Evolutionary conservation across 352 stramenopile genomes (phyloP), one percentile per base, ranked within the genome.

Genomic region (Peronospora destructor): DNA sequence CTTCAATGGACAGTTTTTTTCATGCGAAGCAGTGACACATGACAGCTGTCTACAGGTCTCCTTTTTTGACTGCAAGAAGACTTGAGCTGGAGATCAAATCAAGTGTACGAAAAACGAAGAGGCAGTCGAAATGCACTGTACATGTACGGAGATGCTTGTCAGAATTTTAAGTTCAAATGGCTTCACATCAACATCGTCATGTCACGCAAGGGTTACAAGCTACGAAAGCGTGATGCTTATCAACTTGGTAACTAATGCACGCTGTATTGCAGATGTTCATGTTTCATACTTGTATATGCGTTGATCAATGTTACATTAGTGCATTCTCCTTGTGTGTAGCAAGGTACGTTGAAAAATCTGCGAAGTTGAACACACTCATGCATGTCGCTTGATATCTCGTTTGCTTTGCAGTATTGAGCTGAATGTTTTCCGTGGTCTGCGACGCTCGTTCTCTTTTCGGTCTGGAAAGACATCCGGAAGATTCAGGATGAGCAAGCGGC

Each of bases 1-100:
- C 23, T 49, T 60, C 58, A 53, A 40, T 16, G 39, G 16, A 32
- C 28, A 4, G 28, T 32, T 9, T 32, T 32, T 32, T 32, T 12
- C 28, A 26, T 32, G 28, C 28, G 6, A 9, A 9, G 28, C 28
- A 32, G 6, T 32, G 28, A 32, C 28, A 32, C 7, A 32, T 6
- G 34, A 32, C 55, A 57, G 51, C 56, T 61, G 56, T 66, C 49
- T 50, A 44, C 19, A 9, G 14, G 34, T 63, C 57, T 32, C 28
- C 2, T 6, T 26, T 26, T 26, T 26, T 26, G 23, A 26, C 23
- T 4, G 23, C 23, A 26, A 26, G 5, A 26, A 26, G 23, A 26
- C 23, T 26, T 26, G 23, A 26, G 23, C 23, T 4, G 23, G n/a
- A n/a, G n/a, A n/a, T n/a, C 28, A 61, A 53, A 65, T 66, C 57